These are phyloP conservation scores for Pestalotiopsis sp. DNA, from an alignment of 2,329 filamentous ascomycete genomes.

Conservation along the genomic window DNA sequence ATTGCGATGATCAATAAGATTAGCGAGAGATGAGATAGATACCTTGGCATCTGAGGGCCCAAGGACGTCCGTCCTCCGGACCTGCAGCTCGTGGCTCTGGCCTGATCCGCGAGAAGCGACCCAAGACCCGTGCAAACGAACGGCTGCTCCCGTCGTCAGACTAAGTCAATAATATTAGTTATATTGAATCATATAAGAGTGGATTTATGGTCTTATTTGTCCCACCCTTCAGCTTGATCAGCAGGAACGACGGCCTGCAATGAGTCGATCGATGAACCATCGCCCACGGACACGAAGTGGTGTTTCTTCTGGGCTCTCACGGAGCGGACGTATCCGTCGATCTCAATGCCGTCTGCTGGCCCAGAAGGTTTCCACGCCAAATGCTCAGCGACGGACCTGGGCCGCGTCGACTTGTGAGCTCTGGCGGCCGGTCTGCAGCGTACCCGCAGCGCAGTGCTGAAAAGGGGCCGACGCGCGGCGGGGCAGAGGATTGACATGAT, in stretches of 20 bases:
- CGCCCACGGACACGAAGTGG: constrained; percentile 82
- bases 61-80: constrained; percentile 67
- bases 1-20: constrained; percentile 16
- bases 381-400: constrained; percentile 56
- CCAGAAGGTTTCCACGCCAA: constrained; percentile 53
- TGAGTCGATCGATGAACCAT: constrained; percentile 80
- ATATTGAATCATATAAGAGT: constrained; percentile 17
- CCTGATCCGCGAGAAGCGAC: constrained; percentile 66
- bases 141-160: constrained; percentile 78
- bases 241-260: constrained; percentile 82
- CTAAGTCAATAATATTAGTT: constrained; percentile 49
- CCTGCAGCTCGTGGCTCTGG: constrained; percentile 82
- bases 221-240: constrained; percentile 72
- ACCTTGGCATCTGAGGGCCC: constrained; percentile 81
- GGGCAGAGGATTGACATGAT: constrained; percentile 18
- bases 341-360: constrained; percentile 51
- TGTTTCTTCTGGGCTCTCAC: constrained; percentile 84
- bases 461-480: constrained; percentile 24
- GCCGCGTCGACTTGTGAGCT: constrained; percentile 32
- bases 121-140: constrained; percentile 80
- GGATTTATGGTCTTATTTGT: constrained; percentile 21
- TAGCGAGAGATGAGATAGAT: constrained; percentile 26
- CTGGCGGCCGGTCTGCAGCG: constrained; percentile 16
- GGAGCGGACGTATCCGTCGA: constrained; percentile 82
- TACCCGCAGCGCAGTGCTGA: constrained; percentile 19